Evolutionary conservation across 306 rosid species (phyloP), one percentile per base, ranked within the genome.

Genomic region (Sesbania bispinosa): DNA sequence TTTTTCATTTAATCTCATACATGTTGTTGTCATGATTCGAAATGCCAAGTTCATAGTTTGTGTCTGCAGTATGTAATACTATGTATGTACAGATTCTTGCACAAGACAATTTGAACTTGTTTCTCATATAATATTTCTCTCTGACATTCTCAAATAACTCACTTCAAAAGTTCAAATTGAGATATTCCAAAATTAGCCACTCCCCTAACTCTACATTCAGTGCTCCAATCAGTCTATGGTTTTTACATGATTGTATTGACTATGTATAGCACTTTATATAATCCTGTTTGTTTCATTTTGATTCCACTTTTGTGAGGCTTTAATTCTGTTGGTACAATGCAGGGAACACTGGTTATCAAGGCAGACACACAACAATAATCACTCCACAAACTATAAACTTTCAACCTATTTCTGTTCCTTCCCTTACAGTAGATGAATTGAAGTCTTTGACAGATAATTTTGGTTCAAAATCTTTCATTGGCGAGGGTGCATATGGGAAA

Each of bases 401-500:
- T 23, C 89, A 82, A 80, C 97, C 97, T 7, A 87, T 88, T 72
- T 54, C 87, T 30, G 90, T 88, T 23, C 88, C 93, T 63, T 69
- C 87, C 52, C 75, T 92, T 67, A 66, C 96, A 48, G 77, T 84
- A 13, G 93, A 92, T 29, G 97, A 88, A 66, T 48, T 92, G 74
- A 92, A 71, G 78, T 81, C 84, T 38, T 46, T 87, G 57, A 88
- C 97, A 1, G 93, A 85, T 79, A 87, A 79, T 79, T 92, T 88
- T 81, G 87, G 89, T 29, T 19, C 82, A n/a, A 87, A 85, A 54
- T 69, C 76, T 61, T 83, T 87, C 77, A 77, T 92, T 29, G 93
- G 96, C 1, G 97, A 92, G 83, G 97, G 97, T 57, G 85, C 97
- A 3, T 92, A 87, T 58, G 96, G 97, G 53, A 87, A 79, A 82